Base-by-base conservation (phyloP, 2,329 filamentous ascomycete species). In the Westerdykella ornata region DNA sequence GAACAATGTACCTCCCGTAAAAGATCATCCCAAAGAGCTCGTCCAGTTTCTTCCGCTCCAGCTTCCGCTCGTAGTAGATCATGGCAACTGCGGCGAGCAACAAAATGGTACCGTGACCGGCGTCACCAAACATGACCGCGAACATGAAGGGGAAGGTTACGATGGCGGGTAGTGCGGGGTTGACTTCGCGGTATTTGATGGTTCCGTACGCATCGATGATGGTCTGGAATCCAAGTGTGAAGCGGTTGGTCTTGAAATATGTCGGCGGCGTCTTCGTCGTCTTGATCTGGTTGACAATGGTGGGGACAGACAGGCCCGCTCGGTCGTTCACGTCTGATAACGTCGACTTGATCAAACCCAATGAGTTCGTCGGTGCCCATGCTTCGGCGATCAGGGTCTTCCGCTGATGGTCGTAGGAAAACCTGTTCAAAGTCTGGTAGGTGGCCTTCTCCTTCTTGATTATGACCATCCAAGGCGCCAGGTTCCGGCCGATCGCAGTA, bases 71-170 rank as follows among this genome's bases (percentile, higher is more conserved):
- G 76, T 83, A 97, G 71, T 95, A 87, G 55, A 98, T 97, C 88
- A 98, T 95, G 43, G 88, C 87, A 42, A 81, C 60, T 12, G 92
- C 86, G 43, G 88, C 85, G 42, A 80, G 64, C 33, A 90, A 76
- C 85, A 98, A 94, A 66, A 98, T 85, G 51, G 83, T 68, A 52
- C 90, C 92, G 62, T 98, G 92, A 38, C 92, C 94, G 44, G 95
- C 83, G 68, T 98, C 92, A 74, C 92, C 94, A 63, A 98, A 98
- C 92, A 98, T 98, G 78, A 98, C 92, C 37, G 92, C 92, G 64
- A 98, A 98, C 48, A 98, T 75, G 75, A 98, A 98, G n/a, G 94
- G 92, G 69, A 98, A 98, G 5, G 92, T 98, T 49, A 98, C 83
- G 53, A 97, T 88, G 38, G 94, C 92, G 29, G 90, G 90, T 16